These are phyloP conservation scores for Psilocybe subaeruginosa DNA, from an alignment of 768 basidiomycete species.

Conservation along the genomic window DNA sequence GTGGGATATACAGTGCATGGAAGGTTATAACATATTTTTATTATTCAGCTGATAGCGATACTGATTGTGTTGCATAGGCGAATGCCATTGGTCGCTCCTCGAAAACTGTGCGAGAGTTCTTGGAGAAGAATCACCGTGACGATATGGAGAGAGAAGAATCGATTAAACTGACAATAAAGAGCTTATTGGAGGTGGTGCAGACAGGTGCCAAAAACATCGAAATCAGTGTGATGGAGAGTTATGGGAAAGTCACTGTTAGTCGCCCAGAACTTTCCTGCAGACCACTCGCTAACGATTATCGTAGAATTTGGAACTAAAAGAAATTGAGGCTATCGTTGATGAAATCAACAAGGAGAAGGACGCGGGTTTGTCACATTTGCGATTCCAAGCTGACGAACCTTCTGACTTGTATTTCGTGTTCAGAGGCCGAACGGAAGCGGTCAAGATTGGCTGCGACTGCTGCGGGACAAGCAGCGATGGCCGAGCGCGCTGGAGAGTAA, in stretches of 20 bases:
- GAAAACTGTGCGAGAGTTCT: conserved; percentile 97
- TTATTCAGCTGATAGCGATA: background rate
- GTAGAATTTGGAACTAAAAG: conserved; percentile 82
- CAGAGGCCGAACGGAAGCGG: conserved; percentile 95
- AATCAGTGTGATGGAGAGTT: conserved; percentile 96
- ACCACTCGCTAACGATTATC: conserved; percentile 7
- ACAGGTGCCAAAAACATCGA: conserved; percentile 99
- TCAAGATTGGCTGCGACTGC: conserved; percentile 90
- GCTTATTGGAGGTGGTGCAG: conserved; percentile 95
- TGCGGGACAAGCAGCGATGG: conserved; percentile 89
- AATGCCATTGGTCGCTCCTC: conserved; percentile 98
- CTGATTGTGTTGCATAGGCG: conserved; percentile 56
- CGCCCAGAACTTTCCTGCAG: background rate
- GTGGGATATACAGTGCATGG: conserved; percentile 98
- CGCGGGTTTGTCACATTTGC: conserved; percentile 58
- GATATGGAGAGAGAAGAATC: conserved; percentile 87
- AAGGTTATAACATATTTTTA: conserved; percentile 57
- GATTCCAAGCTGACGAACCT: background rate
- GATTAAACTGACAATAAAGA: conserved; percentile 95
- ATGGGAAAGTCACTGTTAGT: conserved; percentile 87
- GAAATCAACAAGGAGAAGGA: conserved; percentile 99
- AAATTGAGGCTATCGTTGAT: conserved; percentile 90
- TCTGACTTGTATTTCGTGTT: background rate
- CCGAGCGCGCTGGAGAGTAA: conserved; percentile 51
- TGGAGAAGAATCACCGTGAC: conserved; percentile 97